Evolutionary conservation across 2,329 filamentous ascomycete species (phyloP), one percentile per base, ranked within the genome.

Genomic region (Fusarium scirpi): DNA sequence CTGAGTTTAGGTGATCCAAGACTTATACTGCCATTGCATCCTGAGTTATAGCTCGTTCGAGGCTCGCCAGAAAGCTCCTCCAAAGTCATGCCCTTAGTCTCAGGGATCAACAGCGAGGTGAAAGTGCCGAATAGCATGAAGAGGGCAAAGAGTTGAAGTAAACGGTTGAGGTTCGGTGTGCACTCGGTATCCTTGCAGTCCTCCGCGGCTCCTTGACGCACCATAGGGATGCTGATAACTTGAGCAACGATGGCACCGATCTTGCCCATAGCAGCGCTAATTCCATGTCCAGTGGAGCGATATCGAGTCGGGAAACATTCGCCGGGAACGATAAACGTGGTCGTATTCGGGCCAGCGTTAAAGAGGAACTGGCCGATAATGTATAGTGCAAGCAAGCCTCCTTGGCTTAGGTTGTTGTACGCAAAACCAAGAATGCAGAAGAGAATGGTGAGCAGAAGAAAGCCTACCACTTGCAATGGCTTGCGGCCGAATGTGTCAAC

Each of bases 401-500:
- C 76, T 59, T 85, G 78, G 62, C 78, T 78, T 13, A 90, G 80
- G 16, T 78, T 78, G 65, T 87, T 70, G 66, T 88, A 88, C 22
- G 82, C 83, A 72, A 91, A 91, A 3, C 90, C 90, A 57, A 92
- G 85, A 41, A 90, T 76, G 73, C 84, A 84, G 76, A 91, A 92
- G 13, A 91, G 77, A 46, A 88, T 80, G 3, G 89, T 91, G 7
- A 92, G 82, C 18, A 91, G 75, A 4, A 84, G 71, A 77, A 91
- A 92, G 18, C 89, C 89, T 46, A 85, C 76, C 4, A 92, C 78
- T 78, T 93, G 93, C 27, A 96, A 90, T 1, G 92, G 86, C 79
- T 93, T 94, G 64, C 93, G 91, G 12, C 93, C 93, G 18, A 94
- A 73, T 2, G 87, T 93, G 78, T 95, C 93, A 64, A 94, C 88